Percentiles rank a stretch among this genome's conserved stretches.
Conservation (phyloP, 176 grass and related monocot genomes). For the Alloteropsis semialata region DNA sequence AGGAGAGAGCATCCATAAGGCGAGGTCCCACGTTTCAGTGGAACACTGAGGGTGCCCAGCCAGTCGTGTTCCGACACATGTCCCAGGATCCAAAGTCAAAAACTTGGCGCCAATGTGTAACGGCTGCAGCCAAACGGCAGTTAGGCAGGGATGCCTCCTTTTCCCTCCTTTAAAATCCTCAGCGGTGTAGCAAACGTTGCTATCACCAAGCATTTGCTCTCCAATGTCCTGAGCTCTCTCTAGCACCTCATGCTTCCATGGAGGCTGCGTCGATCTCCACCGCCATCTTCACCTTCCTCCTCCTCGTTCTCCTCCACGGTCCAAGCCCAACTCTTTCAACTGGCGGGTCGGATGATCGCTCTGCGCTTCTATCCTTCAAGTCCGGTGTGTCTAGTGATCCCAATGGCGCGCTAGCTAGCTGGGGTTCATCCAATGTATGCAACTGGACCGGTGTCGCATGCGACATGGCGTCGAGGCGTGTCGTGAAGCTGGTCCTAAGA, state of each 20-base stretch:
- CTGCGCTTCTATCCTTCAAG: constrained; percentile 54
- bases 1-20: not conserved
- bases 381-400: constrained; percentile 45
- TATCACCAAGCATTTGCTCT: constrained; percentile 21
- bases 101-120: constrained; percentile 36
- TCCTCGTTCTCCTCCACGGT: not conserved
- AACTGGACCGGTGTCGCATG: constrained; percentile 79
- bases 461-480: constrained; percentile 26
- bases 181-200: constrained; percentile 49
- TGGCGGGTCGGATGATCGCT: constrained; percentile 5
- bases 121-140: constrained; percentile 27
- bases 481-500: constrained; percentile 47
- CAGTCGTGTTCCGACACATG: not conserved
- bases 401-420: constrained; percentile 28
- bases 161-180: constrained; percentile 24
- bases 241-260: constrained; percentile 24
- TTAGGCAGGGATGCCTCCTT: constrained; percentile 31
- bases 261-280: not conserved
- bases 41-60: accelerated
- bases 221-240: constrained; percentile 13
- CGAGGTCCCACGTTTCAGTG: not conserved
- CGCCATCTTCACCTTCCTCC: not conserved
- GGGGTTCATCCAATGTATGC: constrained; percentile 52
- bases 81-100: not conserved
- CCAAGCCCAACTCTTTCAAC: not conserved